Evolutionary conservation across 306 rosid species (phyloP), one percentile per base, ranked within the genome.

Genomic region (Abrus precatorius): DNA sequence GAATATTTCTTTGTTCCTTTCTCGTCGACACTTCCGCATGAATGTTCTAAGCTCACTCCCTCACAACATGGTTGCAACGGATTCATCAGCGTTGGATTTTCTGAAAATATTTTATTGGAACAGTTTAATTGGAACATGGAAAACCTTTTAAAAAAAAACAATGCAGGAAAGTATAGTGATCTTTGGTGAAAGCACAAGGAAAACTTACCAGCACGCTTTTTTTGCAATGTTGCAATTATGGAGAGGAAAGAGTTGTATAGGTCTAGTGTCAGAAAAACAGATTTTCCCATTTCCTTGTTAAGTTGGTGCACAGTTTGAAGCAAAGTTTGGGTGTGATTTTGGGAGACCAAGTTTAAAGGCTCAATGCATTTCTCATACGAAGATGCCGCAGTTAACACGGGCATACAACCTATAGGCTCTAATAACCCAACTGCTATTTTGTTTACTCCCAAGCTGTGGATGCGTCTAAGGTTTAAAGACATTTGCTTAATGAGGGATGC

Each of bases 331-430:
- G 80, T 86, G 81, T 90, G 94, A 54, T 40, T 29, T 10, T 20
- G 5, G 4, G 91, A 60, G 47, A 82, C 57, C 12, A 6, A 5
- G 75, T 87, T 88, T 41, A 49, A 36, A 6, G 5, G 3, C 2
- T 73, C 72, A 48, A 32, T 5, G 28, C 86, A 84, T 0, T 30
- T 43, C 32, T 78, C 50, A 63, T 52, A 73, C 0, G 82, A 9
- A 10, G 5, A 5, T 30, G 3, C 3, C 3, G 1, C 12, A 41
- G 57, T 77, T 41, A 54, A 3, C 2, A 3, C 9, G 41, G 82
- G 82, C 9, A 78, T n/a, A 54, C 82, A 90, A 6, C 94, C 94
- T 33, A 85, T 1, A 8, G 94, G 92, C 33, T 61, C 80, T 30
- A 90, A 2, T 47, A 84, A 61, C 27, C 80, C 81, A n/a, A 90